Evolutionary conservation across 768 basidiomycete genomes (phyloP).

Genomic region (Antrodiella citrinella): DNA sequence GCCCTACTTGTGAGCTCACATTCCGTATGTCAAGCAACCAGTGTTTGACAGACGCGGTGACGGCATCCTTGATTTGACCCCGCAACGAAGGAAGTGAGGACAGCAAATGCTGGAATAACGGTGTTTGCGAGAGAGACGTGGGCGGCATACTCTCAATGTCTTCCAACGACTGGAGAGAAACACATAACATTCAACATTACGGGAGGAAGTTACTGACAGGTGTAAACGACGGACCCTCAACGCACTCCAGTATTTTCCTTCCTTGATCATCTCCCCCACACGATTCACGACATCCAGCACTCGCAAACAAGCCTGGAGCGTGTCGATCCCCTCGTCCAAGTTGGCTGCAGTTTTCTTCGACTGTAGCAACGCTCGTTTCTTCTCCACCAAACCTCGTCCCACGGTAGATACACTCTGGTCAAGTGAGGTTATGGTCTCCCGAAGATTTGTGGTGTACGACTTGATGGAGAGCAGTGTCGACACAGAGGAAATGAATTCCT

Average conservation of each 20-base stretch:
- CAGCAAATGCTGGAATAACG: conserved; percentile 86
- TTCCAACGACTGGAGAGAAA: conserved; percentile 70
- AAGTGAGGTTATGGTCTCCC: conserved; percentile 83
- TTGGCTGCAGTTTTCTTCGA: conserved; percentile 90
- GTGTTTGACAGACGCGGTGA: conserved; percentile 91
- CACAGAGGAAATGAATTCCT: conserved; percentile 95
- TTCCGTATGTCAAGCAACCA: conserved; percentile 96
- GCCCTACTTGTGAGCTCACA: conserved; percentile 77
- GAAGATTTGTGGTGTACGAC: conserved; percentile 90
- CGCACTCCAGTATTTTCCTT: conserved; percentile 96
- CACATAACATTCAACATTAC: conserved; percentile 18
- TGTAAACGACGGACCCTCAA: conserved; percentile 59
- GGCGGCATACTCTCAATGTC: conserved; percentile 90
- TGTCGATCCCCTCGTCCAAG: conserved; percentile 94
- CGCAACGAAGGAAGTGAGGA: conserved; percentile 89
- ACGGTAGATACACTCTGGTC: conserved; percentile 86
- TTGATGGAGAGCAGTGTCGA: conserved; percentile 95
- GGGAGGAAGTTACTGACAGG: conserved; percentile 15
- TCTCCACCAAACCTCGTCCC: conserved; percentile 82
- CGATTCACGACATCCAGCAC: conserved; percentile 90
- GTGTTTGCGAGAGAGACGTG: conserved; percentile 84
- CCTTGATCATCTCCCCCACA: conserved; percentile 87
- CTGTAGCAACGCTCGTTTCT: conserved; percentile 85
- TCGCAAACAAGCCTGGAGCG: conserved; percentile 85
- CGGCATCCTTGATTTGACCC: conserved; percentile 83